Conservation (phyloP, 2,329 filamentous ascomycete genomes). For the Pyricularia sp. region DNA sequence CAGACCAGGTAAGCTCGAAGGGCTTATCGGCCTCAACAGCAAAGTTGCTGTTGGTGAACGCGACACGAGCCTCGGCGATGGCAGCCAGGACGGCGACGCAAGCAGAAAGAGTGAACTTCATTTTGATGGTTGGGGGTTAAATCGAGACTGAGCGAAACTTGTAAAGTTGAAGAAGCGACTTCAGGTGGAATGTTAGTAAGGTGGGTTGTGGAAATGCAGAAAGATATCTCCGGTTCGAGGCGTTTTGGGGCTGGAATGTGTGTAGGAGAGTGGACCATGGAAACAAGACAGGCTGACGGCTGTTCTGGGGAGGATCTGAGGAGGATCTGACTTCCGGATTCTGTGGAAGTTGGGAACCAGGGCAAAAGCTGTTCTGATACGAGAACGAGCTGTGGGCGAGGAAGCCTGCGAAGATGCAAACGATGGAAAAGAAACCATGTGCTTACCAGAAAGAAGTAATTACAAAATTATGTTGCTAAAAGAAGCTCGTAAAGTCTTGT, state of each 20-base stretch:
- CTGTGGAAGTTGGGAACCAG: neutral
- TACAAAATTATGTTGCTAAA: constrained; percentile 1
- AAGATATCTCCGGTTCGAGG: neutral
- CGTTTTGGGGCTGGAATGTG: neutral
- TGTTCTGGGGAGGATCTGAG: neutral
- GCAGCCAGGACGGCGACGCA: constrained; percentile 25
- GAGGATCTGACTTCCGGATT: neutral
- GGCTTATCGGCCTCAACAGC: constrained; percentile 24
- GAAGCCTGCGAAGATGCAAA: neutral
- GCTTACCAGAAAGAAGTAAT: neutral
- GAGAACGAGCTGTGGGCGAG: neutral
- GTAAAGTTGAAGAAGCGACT: constrained; percentile 1
- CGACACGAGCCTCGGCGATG: constrained; percentile 17
- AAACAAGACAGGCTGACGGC: neutral
- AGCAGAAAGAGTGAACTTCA: constrained; percentile 27
- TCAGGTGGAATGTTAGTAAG: constrained; percentile 4
- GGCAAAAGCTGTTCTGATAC: neutral
- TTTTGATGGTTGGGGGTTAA: constrained; percentile 20
- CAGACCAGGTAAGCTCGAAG: constrained; percentile 34
- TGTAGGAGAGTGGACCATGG: neutral
- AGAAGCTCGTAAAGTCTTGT: constrained; percentile 1
- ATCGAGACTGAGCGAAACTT: constrained; percentile 9
- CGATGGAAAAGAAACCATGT: neutral
- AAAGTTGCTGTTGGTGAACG: constrained; percentile 21
- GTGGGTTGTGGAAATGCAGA: neutral